A percentile compares a stretch with the other conserved stretches of the same genome.
Evolutionary conservation across 768 basidiomycete genomes (phyloP).

Genomic region (Panaeolus papilionaceus): DNA sequence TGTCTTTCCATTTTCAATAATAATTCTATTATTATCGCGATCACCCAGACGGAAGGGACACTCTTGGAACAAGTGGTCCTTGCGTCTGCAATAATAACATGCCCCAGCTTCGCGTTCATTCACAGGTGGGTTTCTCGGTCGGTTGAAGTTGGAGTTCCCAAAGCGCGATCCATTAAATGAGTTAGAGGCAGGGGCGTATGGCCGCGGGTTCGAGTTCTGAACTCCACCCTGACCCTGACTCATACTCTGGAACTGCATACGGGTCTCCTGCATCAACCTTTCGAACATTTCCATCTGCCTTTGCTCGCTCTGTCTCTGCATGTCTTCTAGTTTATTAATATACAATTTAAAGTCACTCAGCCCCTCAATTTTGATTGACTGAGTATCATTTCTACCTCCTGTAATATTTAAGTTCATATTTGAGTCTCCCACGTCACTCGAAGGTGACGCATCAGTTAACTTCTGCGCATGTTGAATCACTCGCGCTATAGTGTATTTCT

Average conservation of each 20-base stretch:
- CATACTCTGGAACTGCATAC: too few species aligned
- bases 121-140: neutral
- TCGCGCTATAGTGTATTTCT: neutral
- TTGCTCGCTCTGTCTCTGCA: neutral
- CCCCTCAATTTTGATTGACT: neutral
- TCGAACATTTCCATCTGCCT: neutral
- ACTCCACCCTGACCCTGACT: too few species aligned
- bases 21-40: too few species aligned
- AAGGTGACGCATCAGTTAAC: too few species aligned
- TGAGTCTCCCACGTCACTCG: too few species aligned
- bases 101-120: neutral
- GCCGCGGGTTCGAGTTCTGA: too few species aligned
- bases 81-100: too few species aligned
- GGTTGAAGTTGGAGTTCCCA: neutral
- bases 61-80: too few species aligned
- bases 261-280: too few species aligned
- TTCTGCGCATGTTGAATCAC: neutral
- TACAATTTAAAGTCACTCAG: neutral
- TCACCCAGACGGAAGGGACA: too few species aligned
- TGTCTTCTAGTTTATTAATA: neutral
- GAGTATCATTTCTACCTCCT: neutral
- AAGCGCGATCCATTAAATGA: neutral
- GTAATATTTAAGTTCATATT: neutral
- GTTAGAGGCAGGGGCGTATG: too few species aligned
- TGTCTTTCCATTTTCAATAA: neutral